Percentiles rank a stretch among this genome's conserved stretches.
Conservation (phyloP, 2,329 filamentous ascomycete species). For the Mariannaea sp. region DNA sequence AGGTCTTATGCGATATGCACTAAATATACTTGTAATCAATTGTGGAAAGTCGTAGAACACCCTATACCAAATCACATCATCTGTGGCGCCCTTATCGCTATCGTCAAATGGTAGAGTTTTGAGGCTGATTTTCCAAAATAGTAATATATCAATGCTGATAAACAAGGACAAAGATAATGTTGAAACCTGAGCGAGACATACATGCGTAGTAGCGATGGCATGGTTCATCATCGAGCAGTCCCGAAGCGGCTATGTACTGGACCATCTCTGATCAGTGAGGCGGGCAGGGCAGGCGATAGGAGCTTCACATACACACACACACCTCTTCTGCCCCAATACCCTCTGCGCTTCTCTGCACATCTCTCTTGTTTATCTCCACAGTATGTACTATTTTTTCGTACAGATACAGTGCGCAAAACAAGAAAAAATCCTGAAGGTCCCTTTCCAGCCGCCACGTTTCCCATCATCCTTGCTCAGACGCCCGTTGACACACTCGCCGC, state of each 20-base stretch:
- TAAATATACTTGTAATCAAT: too few species aligned
- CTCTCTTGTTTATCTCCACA: background rate
- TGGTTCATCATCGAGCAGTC: too few species aligned
- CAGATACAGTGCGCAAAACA: conserved; percentile 28
- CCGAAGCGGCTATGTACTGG: background rate
- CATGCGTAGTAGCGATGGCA: too few species aligned
- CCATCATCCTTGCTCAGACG: conserved; percentile 31
- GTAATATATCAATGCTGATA: background rate
- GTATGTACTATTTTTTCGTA: too few species aligned
- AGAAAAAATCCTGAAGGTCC: conserved; percentile 2
- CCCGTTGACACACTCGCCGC: conserved; percentile 26
- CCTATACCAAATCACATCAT: too few species aligned
- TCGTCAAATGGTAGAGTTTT: conserved; percentile 11
- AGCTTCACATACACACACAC: too few species aligned
- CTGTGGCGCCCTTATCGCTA: background rate
- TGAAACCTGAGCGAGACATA: background rate
- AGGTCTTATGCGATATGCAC: too few species aligned
- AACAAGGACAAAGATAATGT: background rate
- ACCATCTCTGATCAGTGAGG: too few species aligned
- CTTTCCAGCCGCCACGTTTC: conserved; percentile 37
- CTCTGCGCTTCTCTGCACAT: too few species aligned
- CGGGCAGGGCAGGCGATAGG: conserved; percentile 2
- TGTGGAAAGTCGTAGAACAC: too few species aligned
- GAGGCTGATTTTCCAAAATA: background rate
- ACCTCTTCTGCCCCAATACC: too few species aligned